Percentiles rank a stretch among this genome's conserved stretches.
phyloP scores from a whole-genome alignment of 2,329 filamentous ascomycete species.

The Ascochyta lentis region DNA sequence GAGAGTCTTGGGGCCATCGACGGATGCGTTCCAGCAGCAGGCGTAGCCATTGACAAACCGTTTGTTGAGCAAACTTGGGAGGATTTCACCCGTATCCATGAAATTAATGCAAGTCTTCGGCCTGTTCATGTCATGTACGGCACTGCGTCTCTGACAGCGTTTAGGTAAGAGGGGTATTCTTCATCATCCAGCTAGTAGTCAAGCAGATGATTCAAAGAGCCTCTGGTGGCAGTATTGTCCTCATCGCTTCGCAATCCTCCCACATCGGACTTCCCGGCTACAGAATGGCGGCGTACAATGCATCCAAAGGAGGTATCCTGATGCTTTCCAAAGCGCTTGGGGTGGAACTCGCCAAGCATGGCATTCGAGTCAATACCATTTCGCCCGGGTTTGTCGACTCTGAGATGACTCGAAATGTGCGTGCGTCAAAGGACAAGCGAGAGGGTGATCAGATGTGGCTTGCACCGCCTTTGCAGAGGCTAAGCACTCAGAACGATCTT shows the following conservation, averaged over 20 bases:
- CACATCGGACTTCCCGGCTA: constrained; percentile 49
- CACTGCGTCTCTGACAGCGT: not conserved
- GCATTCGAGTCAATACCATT: constrained; percentile 43
- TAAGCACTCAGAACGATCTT: constrained; percentile 54
- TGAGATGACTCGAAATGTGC: constrained; percentile 30
- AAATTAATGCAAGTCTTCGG: constrained; percentile 50
- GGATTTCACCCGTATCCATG: constrained; percentile 50
- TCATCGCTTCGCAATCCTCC: constrained; percentile 50
- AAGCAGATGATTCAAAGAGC: constrained; percentile 52
- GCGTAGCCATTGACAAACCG: constrained; percentile 54
- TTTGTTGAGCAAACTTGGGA: constrained; percentile 55
- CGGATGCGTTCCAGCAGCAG: constrained; percentile 39
- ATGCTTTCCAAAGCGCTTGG: constrained; percentile 51
- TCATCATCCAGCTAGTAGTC: constrained; percentile 49
- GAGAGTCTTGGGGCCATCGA: constrained; percentile 22
- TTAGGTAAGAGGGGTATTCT: constrained; percentile 54
- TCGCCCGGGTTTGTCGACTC: constrained; percentile 45
- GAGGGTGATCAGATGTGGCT: constrained; percentile 25
- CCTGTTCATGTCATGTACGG: too few relatives aligned
- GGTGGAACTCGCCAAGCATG: constrained; percentile 41
- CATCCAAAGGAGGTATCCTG: constrained; percentile 52
- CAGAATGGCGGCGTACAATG: constrained; percentile 53
- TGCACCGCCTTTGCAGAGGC: constrained; percentile 47
- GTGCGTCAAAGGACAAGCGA: constrained; percentile 23
- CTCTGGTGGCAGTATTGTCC: constrained; percentile 50